These are phyloP conservation scores for Metschnikowia matae DNA, from an alignment of 805 yeast species.

Conservation along the genomic window DNA sequence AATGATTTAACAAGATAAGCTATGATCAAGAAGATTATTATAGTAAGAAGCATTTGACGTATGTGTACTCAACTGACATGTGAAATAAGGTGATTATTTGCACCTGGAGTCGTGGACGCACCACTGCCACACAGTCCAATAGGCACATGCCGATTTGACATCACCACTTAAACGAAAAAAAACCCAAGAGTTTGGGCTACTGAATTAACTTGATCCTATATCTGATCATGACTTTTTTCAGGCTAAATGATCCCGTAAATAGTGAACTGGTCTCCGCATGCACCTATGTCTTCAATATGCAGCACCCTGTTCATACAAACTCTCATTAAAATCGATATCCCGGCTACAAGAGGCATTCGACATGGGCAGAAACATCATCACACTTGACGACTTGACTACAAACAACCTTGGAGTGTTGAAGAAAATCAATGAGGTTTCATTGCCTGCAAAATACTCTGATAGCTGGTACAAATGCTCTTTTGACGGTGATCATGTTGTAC, in stretches of 20 bases:
- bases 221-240: background rate
- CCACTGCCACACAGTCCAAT: constrained; percentile 1
- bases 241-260: background rate
- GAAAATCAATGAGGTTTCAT: constrained; percentile 48
- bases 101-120: constrained; percentile 4
- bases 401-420: constrained; percentile 59
- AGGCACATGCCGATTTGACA: constrained; percentile 1
- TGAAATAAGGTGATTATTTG: background rate
- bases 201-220: background rate
- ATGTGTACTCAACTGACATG: constrained; percentile 2
- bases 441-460: constrained; percentile 51
- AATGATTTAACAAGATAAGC: constrained; percentile 30
- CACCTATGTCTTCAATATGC: background rate
- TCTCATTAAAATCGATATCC: background rate
- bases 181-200: no score
- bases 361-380: constrained; percentile 42
- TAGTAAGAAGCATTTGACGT: constrained; percentile 23
- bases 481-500: constrained; percentile 47
- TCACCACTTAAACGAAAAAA: background rate
- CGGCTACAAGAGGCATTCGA: background rate
- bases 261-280: background rate
- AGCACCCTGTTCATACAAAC: background rate
- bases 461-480: constrained; percentile 49
- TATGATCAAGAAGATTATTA: constrained; percentile 28
- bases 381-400: constrained; percentile 54